These are phyloP conservation scores for Cetraspora pellucida DNA, from an alignment of 192 early-diverging fungal species.

Conservation along the genomic window DNA sequence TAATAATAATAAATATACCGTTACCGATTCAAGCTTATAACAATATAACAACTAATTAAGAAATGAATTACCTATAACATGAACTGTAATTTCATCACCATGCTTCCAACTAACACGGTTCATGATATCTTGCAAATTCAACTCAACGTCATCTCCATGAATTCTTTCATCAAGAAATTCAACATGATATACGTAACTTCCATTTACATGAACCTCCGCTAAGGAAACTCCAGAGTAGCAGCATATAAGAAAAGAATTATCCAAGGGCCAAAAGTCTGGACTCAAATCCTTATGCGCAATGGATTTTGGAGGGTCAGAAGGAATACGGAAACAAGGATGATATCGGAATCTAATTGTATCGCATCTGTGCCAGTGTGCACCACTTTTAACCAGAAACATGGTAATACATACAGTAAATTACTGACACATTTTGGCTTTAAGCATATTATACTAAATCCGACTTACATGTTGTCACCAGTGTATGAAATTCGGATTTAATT, in stretches of 20 bases:
- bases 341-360: slow-evolving; percentile 62
- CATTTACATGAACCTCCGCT: slow-evolving; percentile 59
- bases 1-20: too few relatives aligned
- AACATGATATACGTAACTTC: slow-evolving; percentile 48
- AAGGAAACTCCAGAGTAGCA: slow-evolving; percentile 54
- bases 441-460: too few relatives aligned
- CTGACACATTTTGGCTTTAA: too few relatives aligned
- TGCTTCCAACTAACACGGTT: neutral
- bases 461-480: too few relatives aligned
- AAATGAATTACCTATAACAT: neutral
- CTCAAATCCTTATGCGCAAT: neutral
- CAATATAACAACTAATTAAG: too few relatives aligned
- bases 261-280: slow-evolving; percentile 4
- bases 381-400: slow-evolving; percentile 27
- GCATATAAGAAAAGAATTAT: slow-evolving; percentile 17
- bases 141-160: slow-evolving; percentile 29
- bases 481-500: too few relatives aligned
- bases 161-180: slow-evolving; percentile 55
- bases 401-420: too few relatives aligned
- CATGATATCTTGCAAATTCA: neutral
- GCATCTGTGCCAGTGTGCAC: slow-evolving; percentile 67
- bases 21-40: too few relatives aligned
- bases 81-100: neutral
- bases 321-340: slow-evolving; percentile 61
- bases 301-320: slow-evolving; percentile 39